Base-by-base conservation (phyloP, 495 filamentous ascomycete genomes). In the Talaromyces ruber region DNA sequence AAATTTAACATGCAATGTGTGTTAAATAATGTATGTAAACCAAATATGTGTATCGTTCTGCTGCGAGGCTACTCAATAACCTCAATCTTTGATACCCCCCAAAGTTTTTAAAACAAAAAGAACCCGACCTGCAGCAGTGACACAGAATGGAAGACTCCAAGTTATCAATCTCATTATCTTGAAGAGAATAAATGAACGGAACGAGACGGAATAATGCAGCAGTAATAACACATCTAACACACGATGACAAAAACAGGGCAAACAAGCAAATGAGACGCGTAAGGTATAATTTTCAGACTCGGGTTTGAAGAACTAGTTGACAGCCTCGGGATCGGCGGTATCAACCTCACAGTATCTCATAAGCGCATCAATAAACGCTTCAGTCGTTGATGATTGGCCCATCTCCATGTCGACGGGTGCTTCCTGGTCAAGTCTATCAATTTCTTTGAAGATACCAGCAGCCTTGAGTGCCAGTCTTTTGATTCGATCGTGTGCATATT, bases 351-450 rank as follows among this genome's bases (percentile, higher is more conserved):
- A 60, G 43, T 45, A 60, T 47, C 59, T 50, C 24, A 60, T 60
- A 14, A 98, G 84, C 78, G 98, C 94, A 76, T 98, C 94, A 30
- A 98, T 77, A 64, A 97, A 85, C 2, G 90, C 93, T 72, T 98
- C 94, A 30, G 98, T 75, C 64, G 97, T 94, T 0, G 59, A 60
- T 47, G 28, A 52, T 28, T 60, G 59, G 5, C 59, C 59, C 59
- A 60, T 60, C 12, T 37, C 93, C 94, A 98, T 96, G 0, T 90
- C 88, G 2, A 98, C 91, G 6, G 90, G 88, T 58, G 87, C 87
- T 52, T 85, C 83, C 69, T 84, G 86, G 71, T 98, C 94, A 73
- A 85, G 88, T 51, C 86, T 82, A 69, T 98, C 93, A 64, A 98
- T 90, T 71, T 94, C 90, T 65, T 83, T 84, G 70, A 96, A 93